Percentiles rank a stretch among this genome's conserved stretches.
Conservation (phyloP, 2,329 filamentous ascomycete species). For the Phyllosticta citriasiana region DNA sequence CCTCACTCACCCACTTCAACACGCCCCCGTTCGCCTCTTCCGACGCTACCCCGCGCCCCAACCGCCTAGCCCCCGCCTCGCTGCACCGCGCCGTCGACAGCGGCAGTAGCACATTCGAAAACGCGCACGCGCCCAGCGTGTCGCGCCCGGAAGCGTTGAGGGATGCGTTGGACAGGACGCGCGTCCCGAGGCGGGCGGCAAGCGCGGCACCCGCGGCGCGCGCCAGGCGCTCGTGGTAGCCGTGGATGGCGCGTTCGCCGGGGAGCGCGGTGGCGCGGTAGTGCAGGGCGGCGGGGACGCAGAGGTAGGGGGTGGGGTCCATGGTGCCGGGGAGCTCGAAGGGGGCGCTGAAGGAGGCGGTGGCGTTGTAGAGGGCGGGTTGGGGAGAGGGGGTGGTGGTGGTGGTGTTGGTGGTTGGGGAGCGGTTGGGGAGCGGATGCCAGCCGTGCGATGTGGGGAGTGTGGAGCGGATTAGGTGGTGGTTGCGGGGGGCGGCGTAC, state of each 20-base stretch:
- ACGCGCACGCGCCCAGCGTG: slow-evolving; percentile 55
- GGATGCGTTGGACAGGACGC: slow-evolving; percentile 57
- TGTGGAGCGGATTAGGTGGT: slow-evolving; percentile 61
- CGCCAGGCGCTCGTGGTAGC: slow-evolving; percentile 55
- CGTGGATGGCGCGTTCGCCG: slow-evolving; percentile 60
- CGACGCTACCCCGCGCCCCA: slow-evolving; percentile 15
- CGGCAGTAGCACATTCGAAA: slow-evolving; percentile 67
- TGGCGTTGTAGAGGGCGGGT: slow-evolving; percentile 29
- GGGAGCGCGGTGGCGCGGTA: slow-evolving; percentile 59
- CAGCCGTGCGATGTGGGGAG: slow-evolving; percentile 78
- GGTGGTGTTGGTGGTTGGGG: slow-evolving; percentile 16
- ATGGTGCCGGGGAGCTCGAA: slow-evolving; percentile 72
- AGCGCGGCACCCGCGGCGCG: slow-evolving; percentile 51
- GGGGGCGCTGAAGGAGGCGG: slow-evolving; percentile 53
- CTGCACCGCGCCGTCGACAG: slow-evolving; percentile 34
- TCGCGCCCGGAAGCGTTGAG: slow-evolving; percentile 15
- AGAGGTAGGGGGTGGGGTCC: slow-evolving; percentile 63
- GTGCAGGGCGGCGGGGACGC: slow-evolving; percentile 58
- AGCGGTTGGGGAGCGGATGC: slow-evolving; percentile 32
- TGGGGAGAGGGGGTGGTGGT: slow-evolving; percentile 12
- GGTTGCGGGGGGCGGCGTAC: slow-evolving; percentile 68
- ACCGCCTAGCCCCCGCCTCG: slow-evolving; percentile 15
- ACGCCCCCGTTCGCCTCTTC: slow-evolving; percentile 19
- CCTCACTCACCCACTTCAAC: slow-evolving; percentile 31
- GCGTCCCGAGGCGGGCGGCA: slow-evolving; percentile 56